Evolutionary conservation across 2,329 filamentous ascomycete genomes (phyloP).

Genomic region (Tolypocladium pustulatum): DNA sequence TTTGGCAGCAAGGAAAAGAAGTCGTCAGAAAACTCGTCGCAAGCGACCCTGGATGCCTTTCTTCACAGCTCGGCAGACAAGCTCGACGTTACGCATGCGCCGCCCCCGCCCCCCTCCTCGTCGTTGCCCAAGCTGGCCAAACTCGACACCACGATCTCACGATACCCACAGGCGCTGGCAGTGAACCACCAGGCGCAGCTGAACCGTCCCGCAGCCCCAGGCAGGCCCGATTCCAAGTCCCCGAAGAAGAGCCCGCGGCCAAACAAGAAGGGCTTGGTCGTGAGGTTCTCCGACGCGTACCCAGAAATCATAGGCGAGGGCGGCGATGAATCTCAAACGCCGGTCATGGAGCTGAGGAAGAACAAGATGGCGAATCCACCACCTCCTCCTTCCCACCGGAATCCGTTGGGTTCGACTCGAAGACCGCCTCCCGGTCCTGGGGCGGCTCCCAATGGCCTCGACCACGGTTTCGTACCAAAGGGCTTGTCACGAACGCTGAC

Average conservation of each 20-base stretch:
- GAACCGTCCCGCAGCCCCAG: conserved; percentile 28
- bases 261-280: conserved; percentile 56
- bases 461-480: conserved; percentile 40
- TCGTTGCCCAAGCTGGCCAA: conserved; percentile 38
- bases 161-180: conserved; percentile 43
- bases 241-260: conserved; percentile 33
- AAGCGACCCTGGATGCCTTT: conserved; percentile 46
- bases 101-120: conserved; percentile 31
- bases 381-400: conserved; percentile 16
- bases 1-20: conserved; percentile 37
- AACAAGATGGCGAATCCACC: conserved; percentile 33
- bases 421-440: conserved; percentile 1
- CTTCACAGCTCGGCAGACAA: conserved; percentile 45
- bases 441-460: conserved; percentile 1
- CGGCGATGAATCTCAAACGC: conserved; percentile 72
- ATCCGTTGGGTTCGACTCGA: conserved; percentile 3
- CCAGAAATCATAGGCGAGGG: conserved; percentile 85
- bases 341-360: conserved; percentile 60
- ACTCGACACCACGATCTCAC: conserved; percentile 45
- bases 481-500: conserved; percentile 49
- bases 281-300: conserved; percentile 61
- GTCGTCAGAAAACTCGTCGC: conserved; percentile 19
- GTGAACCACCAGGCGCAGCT: conserved; percentile 32
- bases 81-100: conserved; percentile 40
- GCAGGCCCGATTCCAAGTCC: conserved; percentile 30